Evolutionary conservation across 2,329 filamentous ascomycete species (phyloP), one percentile per base, ranked within the genome.

Genomic region (Ceratocystis cacaofunesta): DNA sequence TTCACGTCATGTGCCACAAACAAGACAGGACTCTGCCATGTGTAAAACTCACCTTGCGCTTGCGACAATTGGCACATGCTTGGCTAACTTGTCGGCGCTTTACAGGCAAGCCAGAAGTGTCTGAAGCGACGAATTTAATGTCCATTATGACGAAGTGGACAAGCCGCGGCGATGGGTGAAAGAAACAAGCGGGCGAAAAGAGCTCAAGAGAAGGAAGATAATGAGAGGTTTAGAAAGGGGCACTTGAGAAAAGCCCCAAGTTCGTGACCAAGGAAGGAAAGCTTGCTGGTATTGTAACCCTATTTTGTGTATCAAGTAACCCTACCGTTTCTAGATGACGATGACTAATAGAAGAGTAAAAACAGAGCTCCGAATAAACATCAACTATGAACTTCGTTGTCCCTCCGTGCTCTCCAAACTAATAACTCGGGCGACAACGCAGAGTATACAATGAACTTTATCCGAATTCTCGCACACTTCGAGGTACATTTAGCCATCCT

Each of bases 21-120:
- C 32, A 36, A 36, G 32, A 36, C 19, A 43, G 36, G 62, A 55
- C 32, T 41, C 25, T 36, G 43, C 25, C 58, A 17, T 10, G 62
- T 43, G 36, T 30, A 61, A 48, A 36, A 62, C 71, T 60, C 62
- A 80, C 80, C 76, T 84, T 84, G 68, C 79, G 79, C 61, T 77
- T 79, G 3, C 82, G 79, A 69, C 83, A 85, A 1, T 75, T 73
- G 0, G 76, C 75, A 68, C 83, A 85, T 3, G 83, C 83, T 36
- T 84, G 81, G 66, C 79, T 77, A 25, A 83, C 81, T 70, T 85
- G 83, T 69, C 82, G 82, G 62, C 82, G 75, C 74, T 85, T 85
- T 65, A 82, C 75, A 3, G 82, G 82, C 66, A 84, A 72, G 19
- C 81, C 82, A 60, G 60, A 52, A n/a, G 48, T 58, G 41, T 68